Base-by-base conservation (phyloP, 1,139 yeast genomes). In the Suhomyces choctaworum region DNA sequence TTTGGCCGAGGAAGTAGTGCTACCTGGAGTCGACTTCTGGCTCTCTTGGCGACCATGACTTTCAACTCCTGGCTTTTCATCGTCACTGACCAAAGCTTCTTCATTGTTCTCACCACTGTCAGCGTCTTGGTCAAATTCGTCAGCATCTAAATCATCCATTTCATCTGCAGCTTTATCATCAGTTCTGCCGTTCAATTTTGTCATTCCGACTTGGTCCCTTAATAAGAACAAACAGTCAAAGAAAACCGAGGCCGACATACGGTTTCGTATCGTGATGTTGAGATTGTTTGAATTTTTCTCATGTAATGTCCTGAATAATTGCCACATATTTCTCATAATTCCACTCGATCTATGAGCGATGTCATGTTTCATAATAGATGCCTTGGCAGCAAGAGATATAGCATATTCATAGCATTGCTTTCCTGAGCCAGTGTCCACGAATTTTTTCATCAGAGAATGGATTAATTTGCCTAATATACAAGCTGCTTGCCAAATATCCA, bases 321-420 rank as follows among this genome's bases (percentile, higher is more conserved):
- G 88, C 98, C 98, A 92, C 71, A 88, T 82, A 51, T 89, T 89
- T 49, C 86, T 78, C 92, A 92, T 87, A 40, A 92, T 88, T 13
- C 96, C 97, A 36, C 95, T 82, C 0, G 95, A 86, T 45, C 97
- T 74, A 58, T 85, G 87, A 1, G 97, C 89, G 72, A 92, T 82
- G 55, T 92, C 98, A 58, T 90, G 94, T 51, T 87, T 87, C 48
- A 88, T 67, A 27, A 90, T 83, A 0, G 96, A 87, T 0, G 96
- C 95, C 42, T 78, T 78, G 34, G 81, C 77, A 1, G 92, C 80
- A 31, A 86, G 63, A 16, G 76, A 72, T 10, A 87, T 80, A 1
- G 95, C 94, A 15, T 70, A 68, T 44, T 78, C 77, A 52, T 85
- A 92, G 22, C 82, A 72, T 38, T 75, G 78, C 52, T 79, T 81